Base-by-base conservation (phyloP, 108 stramenopile genomes). In the Skeletonema costatum region DNA sequence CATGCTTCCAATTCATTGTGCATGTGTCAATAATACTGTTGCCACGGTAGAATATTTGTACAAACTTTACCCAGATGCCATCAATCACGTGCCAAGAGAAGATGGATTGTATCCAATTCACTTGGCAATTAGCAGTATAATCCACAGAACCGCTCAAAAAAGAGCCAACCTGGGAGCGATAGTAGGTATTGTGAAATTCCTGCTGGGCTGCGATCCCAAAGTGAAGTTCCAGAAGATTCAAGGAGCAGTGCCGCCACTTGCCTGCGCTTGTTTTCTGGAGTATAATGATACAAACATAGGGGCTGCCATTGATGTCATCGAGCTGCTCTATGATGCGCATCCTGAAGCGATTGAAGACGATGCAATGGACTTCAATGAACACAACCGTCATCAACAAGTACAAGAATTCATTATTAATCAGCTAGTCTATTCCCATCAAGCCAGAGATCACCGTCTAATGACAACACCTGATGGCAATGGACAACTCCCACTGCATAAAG, bases 1-100 rank as follows among this genome's bases (percentile, higher is more conserved):
- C 3, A 32, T n/a, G 69, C 19, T 71, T 13, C 56, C 70, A 2
- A 11, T 71, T 58, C 70, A 71, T 33, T 31, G 1, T 4, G 70
- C 70, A 11, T 71, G 70, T 31, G 0, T 14, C 4, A 6, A 16
- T 4, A 38, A 38, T 8, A 32, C 35, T 5, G 61, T 62, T 21
- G 61, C 12, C 16, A 7, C 14, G 1, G 61, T 19, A 36, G 61
- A 32, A n/a, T 62, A 62, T 25, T n/a, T 62, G 61, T 62, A 36
- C 36, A 32, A 32, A 9, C 61, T 62, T 6, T 62, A 63, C 13
- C 62, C 62, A 32, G 62, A 63, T 14, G 14, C 17, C 2, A 62
- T 62, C 36, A 10, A 62, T 10, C 17, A 19, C 1, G 3, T 25
- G 0, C 25, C 25, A 25, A 25, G 25, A 25, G 25, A 25, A 25